These are phyloP conservation scores for Colletotrichum tabaci DNA, from an alignment of 2,329 filamentous ascomycete genomes.

Conservation along the genomic window DNA sequence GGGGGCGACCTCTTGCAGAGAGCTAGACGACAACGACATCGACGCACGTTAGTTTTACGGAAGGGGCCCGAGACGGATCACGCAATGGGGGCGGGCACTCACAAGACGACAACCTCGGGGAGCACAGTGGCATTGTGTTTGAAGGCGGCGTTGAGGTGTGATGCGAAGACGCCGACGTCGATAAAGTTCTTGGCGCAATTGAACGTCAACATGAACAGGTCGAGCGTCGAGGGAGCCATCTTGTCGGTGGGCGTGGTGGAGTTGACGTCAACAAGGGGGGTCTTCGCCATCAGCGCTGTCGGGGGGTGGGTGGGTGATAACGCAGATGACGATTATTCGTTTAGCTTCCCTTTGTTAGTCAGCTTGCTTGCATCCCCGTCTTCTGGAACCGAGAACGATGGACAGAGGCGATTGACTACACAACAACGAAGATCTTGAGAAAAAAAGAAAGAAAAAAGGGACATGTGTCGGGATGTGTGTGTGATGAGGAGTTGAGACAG, in stretches of 20 bases:
- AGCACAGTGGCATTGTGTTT: constrained; percentile 61
- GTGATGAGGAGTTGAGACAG: not conserved
- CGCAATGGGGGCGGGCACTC: constrained; percentile 50
- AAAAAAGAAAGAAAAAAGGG: not conserved
- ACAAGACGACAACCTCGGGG: constrained; percentile 72
- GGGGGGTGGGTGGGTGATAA: constrained; percentile 23
- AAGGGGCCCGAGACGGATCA: constrained; percentile 10
- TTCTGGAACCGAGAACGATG: not conserved
- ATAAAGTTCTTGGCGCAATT: constrained; percentile 86
- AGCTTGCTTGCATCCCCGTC: constrained; percentile 3
- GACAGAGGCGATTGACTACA: not conserved
- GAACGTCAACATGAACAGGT: constrained; percentile 87
- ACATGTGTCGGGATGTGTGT: no score
- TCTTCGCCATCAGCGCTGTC: constrained; percentile 24
- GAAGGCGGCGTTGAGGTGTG: constrained; percentile 76
- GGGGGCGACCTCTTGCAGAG: constrained; percentile 93
- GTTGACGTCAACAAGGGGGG: constrained; percentile 35
- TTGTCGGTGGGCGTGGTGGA: constrained; percentile 40
- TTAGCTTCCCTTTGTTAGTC: constrained; percentile 14
- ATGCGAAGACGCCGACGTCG: constrained; percentile 78
- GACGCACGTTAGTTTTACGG: constrained; percentile 9
- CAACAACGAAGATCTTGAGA: not conserved
- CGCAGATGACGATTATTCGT: constrained; percentile 32
- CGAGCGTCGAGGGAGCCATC: constrained; percentile 67
- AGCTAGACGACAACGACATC: constrained; percentile 59